Evolutionary conservation across 1,139 yeast species (phyloP).

Genomic region (Yamadazyma sp.): DNA sequence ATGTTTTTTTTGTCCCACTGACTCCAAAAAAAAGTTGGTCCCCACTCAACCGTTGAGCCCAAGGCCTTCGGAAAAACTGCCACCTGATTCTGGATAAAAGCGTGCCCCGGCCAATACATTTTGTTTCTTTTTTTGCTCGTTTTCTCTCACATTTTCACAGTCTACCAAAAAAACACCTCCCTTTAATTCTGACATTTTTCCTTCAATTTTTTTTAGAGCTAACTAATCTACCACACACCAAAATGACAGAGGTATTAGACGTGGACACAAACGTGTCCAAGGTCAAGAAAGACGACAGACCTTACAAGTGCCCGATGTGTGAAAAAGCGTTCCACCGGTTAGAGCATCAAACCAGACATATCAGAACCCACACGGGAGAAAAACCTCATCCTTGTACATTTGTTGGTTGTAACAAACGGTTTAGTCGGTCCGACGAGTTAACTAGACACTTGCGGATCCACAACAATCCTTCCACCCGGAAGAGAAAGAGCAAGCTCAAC

Average conservation of each 20-base stretch:
- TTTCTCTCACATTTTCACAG: background rate
- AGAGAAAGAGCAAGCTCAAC: slow-evolving; percentile 26
- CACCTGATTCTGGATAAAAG: background rate
- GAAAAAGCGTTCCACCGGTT: slow-evolving; percentile 61
- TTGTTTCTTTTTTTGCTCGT: background rate
- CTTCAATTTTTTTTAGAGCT: background rate
- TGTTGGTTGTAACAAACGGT: slow-evolving; percentile 66
- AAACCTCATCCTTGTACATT: slow-evolving; percentile 73
- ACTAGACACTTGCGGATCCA: slow-evolving; percentile 69
- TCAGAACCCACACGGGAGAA: slow-evolving; percentile 70
- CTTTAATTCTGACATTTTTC: background rate
- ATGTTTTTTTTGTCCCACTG: background rate
- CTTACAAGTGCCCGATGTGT: slow-evolving; percentile 62
- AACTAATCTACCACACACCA: background rate
- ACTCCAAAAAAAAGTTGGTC: background rate
- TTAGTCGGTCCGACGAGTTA: slow-evolving; percentile 67
- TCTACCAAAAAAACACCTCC: background rate
- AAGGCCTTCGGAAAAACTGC: background rate
- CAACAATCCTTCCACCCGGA: slow-evolving; percentile 51
- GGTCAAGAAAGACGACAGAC: slow-evolving; percentile 30
- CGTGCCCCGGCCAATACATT: background rate
- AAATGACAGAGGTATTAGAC: slow-evolving; percentile 1
- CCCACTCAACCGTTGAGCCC: background rate
- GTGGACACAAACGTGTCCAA: background rate
- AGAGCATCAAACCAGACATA: slow-evolving; percentile 72